Base-by-base conservation (phyloP, 2,329 filamentous ascomycete species). In the Botryotinia narcissicola region DNA sequence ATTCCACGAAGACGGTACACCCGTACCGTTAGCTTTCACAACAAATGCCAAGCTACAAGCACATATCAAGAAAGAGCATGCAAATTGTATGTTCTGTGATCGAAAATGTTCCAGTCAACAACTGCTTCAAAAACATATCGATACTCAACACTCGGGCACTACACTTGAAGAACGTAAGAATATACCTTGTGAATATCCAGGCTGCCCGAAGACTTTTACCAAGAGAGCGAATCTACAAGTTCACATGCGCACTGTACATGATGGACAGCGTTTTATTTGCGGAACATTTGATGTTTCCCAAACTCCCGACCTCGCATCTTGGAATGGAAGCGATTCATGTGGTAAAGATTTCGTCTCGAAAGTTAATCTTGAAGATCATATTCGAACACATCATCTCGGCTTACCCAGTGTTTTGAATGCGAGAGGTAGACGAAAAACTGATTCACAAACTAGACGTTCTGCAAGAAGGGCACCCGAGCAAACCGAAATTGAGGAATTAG, bases 341-440 rank as follows among this genome's bases (percentile, higher is more conserved):
- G 92, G 91, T 3, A 88, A 90, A 75, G 87, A 87, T 51, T 96
- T 97, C 79, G 88, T 89, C 74, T 92, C 91, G 75, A 97, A 97
- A 81, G 87, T 89, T 29, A 90, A 90, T 44, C 86, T 98, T 0
- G 92, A 95, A 81, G 92, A 96, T 77, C 95, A 98, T 80, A 87
- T 98, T 62, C 90, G 93, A 32, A 94, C 92, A 66, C 88, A 93
- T 35, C 95, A 98, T 81, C 84, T 97, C 40, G 89, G 90, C n/a
- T 83, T 88, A 35, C 82, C 81, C 18, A 83, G 83, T 73, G 80
- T 83, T 79, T 64, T 82, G 80, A 77, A 79, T 80, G 81, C 75
- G 76, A 80, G 68, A 78, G 79, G 74, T 82, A 82, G 77, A 83
- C 84, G 76, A 10, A 70, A 70, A 16, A 48, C 48, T 14, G 37